Evolutionary conservation across 192 early-diverging fungal genomes (phyloP).

Genomic region (Funneliformis geosporum): DNA sequence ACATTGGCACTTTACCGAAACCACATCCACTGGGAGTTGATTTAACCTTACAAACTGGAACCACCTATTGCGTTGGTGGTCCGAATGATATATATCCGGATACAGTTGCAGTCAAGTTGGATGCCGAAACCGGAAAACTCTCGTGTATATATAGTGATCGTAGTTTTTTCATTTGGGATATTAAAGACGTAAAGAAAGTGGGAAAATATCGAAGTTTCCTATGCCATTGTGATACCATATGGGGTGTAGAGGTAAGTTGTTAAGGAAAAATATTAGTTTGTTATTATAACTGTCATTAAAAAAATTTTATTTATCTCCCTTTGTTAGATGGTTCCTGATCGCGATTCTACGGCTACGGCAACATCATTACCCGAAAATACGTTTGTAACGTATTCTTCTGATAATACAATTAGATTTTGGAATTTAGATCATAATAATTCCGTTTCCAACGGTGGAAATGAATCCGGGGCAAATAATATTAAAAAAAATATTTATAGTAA

Average conservation of each 20-base stretch:
- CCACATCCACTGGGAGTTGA: constrained; percentile 67
- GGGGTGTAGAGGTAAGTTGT: constrained; percentile 75
- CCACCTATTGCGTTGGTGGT: constrained; percentile 19
- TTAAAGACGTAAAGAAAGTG: constrained; percentile 56
- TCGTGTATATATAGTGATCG: constrained; percentile 70
- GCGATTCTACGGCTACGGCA: background rate
- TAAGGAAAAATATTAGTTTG: background rate
- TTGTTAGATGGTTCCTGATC: constrained; percentile 47
- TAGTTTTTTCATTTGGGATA: constrained; percentile 76
- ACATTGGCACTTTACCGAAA: constrained; percentile 71
- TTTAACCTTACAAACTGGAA: constrained; percentile 32
- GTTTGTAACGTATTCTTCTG: constrained; percentile 74
- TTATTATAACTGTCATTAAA: no score
- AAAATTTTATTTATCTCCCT: no score
- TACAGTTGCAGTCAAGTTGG: constrained; percentile 60
- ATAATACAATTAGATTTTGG: constrained; percentile 81
- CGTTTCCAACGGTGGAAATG: background rate
- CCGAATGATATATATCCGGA: constrained; percentile 56
- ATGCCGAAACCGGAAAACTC: constrained; percentile 51
- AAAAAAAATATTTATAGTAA: constrained; percentile 10
- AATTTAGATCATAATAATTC: constrained; percentile 54
- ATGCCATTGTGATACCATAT: constrained; percentile 76
- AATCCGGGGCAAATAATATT: background rate
- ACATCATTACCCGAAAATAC: constrained; percentile 53
- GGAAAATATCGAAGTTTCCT: constrained; percentile 62